Evolutionary conservation across 805 yeast genomes (phyloP), one percentile per base, ranked within the genome.

Genomic region (Maudiozyma bulderi): DNA sequence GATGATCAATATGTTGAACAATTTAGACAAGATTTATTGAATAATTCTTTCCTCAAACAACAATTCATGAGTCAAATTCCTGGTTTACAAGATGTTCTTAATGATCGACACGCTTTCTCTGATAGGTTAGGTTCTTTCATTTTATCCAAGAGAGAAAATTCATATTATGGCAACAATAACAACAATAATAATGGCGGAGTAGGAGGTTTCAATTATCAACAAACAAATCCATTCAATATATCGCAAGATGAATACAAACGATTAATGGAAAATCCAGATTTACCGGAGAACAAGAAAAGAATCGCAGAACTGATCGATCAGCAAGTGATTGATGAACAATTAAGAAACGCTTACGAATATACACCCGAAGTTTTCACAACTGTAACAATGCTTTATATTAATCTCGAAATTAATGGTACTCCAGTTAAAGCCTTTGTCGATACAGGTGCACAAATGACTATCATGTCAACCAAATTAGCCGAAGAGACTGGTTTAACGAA

Each of bases 341-440:
- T 85, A 72, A 74, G 79, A 43, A 73, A 79, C 54, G 98, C 99
- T 0, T 73, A 81, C 62, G 97, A 90, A 50, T 81, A 82, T 47
- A 80, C 91, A 5, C 99, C 99, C 0, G 99, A 93, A 64, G 75
- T 86, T 37, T 93, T 93, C 68, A 82, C 89, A 0, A 67, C 76
- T 0, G 95, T 91, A 3, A 77, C 78, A 33, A 89, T 93, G 96
- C 74, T 93, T 39, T 91, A 83, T 66, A 80, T 93, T 13, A 74
- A 81, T 49, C 73, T 88, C 40, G 82, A 79, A 55, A 83, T 91
- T 37, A 90, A 93, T 59, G 91, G 93, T 1, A 73, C 75, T 43
- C 81, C 82, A 26, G 84, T 89, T 3, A 86, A 86, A 62, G 98
- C 98, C 0, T 88, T 93, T 70, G 95, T 93, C 5, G 99, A 93